Evolutionary conservation across 208 protist genomes (phyloP), one percentile per base, ranked within the genome.

Genomic region (Zelonia costaricensis): DNA sequence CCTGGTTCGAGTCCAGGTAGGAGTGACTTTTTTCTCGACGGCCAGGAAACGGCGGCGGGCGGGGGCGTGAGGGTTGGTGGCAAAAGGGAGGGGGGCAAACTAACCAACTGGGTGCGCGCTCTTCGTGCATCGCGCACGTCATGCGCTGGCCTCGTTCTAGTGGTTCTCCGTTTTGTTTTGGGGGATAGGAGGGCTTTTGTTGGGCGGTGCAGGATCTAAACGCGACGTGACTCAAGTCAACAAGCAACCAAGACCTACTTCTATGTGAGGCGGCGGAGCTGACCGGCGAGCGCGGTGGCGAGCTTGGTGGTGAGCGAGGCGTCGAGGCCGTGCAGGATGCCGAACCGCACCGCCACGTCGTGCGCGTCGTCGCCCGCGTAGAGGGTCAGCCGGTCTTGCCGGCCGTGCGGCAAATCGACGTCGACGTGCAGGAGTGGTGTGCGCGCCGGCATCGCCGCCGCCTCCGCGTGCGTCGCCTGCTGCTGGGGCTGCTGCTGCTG

Each of bases 1-100:
- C 88, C 84, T 92, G 88, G 84, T 94, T 94, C 88, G 84, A 90
- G 74, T 94, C 84, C 88, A 90, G 88, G 88, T 91, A 81, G 88
- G 84, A 94, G 82, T 76, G 70, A 10, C 36, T 84, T 90, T 82
- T 88, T 74, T 46, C 15, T 46, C 42, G 5, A 18, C n/a, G 42
- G 42, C 15, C 9, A 46, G 42, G 33, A 38, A 4, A 10, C 33
- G 33, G 33, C 4, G 33, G 33, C 4, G 33, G 4, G 33, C 7
- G 7, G 4, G 33, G 33, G 33, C 10, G 33, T 13, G 10, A 10
- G 33, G 10, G 33, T 4, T 13, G 33, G 33, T 13, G 33, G 33
- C 4, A 10, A 10, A 38, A 38, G 33, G 10, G 33, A 4, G 33
- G 33, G 7, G 33, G n/a, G n/a, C n/a, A n/a, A n/a, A n/a, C n/a